Percentiles rank a stretch among this genome's conserved stretches.
Conservation (phyloP, 2,329 filamentous ascomycete genomes). For the Lachnellula cervina region DNA sequence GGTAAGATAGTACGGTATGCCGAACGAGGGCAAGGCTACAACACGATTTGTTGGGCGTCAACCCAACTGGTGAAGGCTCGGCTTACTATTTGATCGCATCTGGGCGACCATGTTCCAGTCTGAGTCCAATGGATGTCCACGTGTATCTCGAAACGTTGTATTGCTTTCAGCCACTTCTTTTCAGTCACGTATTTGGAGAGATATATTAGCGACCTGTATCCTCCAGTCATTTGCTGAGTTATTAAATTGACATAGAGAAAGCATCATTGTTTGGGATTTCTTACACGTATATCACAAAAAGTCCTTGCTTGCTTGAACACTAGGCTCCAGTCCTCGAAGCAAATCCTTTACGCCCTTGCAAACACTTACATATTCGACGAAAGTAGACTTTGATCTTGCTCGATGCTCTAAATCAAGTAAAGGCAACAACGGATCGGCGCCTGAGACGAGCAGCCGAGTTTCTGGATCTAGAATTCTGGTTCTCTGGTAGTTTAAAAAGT, state of each 20-base stretch:
- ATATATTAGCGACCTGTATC: background rate
- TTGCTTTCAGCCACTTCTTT: background rate
- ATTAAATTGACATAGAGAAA: background rate
- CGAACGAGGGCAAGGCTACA: background rate
- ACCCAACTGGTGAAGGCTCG: background rate
- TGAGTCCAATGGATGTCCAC: background rate
- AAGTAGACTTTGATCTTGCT: conserved; percentile 1
- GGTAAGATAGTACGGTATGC: background rate
- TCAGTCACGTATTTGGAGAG: background rate
- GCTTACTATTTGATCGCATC: background rate
- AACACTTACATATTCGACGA: background rate
- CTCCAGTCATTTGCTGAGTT: background rate
- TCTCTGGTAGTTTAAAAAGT: background rate
- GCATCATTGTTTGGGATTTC: background rate
- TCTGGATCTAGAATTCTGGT: background rate
- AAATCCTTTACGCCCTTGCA: conserved; percentile 1
- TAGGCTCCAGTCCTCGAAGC: background rate
- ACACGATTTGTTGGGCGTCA: background rate
- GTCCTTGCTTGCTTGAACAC: background rate
- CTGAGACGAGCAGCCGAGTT: background rate
- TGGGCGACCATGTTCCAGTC: background rate
- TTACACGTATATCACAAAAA: background rate
- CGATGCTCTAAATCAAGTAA: conserved; percentile 2
- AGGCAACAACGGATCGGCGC: background rate
- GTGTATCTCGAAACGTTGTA: background rate